Evolutionary conservation across 768 basidiomycete species (phyloP).

Genomic region (Porphyrellus cyaneotinctus): DNA sequence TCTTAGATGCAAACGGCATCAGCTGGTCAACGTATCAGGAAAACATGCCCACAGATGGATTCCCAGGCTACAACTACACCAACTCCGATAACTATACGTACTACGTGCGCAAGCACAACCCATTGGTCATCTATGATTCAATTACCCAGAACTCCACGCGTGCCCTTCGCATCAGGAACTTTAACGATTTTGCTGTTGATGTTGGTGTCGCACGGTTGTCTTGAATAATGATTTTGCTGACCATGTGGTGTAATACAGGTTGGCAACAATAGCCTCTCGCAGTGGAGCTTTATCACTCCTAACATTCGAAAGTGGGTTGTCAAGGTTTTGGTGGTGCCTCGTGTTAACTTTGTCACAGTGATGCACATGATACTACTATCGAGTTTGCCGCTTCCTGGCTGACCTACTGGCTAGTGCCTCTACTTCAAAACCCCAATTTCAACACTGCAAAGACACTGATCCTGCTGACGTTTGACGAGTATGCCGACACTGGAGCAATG

Average conservation of each 20-base stretch:
- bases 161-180: conserved; percentile 47
- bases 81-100: conserved; percentile 39
- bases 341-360: conserved; percentile 34
- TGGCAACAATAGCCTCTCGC: conserved; percentile 44
- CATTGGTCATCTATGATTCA: conserved; percentile 48
- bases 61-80: conserved; percentile 35
- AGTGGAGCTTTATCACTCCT: conserved; percentile 62
- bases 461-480: conserved; percentile 63
- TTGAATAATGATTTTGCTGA: background rate
- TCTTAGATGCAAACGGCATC: conserved; percentile 53
- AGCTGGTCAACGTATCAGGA: conserved; percentile 64
- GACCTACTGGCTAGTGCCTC: conserved; percentile 46
- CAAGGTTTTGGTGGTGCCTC: background rate
- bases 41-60: conserved; percentile 51
- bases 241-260: conserved; percentile 8
- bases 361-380: conserved; percentile 57
- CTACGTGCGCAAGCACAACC: conserved; percentile 58
- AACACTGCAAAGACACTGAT: conserved; percentile 54
- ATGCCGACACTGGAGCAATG: conserved; percentile 19
- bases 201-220: conserved; percentile 22
- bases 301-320: conserved; percentile 39
- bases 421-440: conserved; percentile 48
- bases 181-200: conserved; percentile 59
- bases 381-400: conserved; percentile 46
- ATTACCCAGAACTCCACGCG: conserved; percentile 42